Conservation (phyloP, 768 basidiomycete species). For the Mrakia hoshinonis region DNA sequence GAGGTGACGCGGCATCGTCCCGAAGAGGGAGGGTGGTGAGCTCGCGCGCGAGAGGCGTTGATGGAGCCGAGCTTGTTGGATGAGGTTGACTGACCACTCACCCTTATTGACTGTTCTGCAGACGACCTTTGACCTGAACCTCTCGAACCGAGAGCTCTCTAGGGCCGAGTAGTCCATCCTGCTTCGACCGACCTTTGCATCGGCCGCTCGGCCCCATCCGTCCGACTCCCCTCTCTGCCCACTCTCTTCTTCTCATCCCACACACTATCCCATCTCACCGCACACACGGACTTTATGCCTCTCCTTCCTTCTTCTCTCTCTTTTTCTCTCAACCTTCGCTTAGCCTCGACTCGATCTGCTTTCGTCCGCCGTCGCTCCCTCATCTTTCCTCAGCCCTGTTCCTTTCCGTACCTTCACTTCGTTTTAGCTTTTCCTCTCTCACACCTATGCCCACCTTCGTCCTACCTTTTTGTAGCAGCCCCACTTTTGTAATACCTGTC, state of each 20-base stretch:
- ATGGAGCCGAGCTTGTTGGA: not conserved
- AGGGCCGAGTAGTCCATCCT: not conserved
- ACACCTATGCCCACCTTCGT: too few relatives aligned
- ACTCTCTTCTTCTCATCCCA: not conserved
- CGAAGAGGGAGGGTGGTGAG: not conserved
- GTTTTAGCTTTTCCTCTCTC: too few relatives aligned
- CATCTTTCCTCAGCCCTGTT: too few relatives aligned
- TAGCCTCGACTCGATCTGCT: too few relatives aligned
- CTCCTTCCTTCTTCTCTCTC: too few relatives aligned
- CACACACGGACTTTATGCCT: not conserved
- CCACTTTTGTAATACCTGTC: too few relatives aligned
- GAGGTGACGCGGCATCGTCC: not conserved
- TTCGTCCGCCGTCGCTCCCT: too few relatives aligned
- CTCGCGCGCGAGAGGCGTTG: too few relatives aligned
- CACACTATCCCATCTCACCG: not conserved
- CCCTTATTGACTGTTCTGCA: not conserved
- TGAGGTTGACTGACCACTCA: not conserved
- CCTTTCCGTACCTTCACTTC: too few relatives aligned
- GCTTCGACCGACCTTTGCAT: too few relatives aligned
- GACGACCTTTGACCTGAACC: not conserved
- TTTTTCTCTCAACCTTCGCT: too few relatives aligned
- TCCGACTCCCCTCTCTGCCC: not conserved
- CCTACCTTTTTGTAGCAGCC: too few relatives aligned
- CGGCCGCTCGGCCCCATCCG: not conserved
- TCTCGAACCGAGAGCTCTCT: not conserved